Evolutionary conservation across 164 flowering plant species (phyloP).

Genomic region (Litsea cubeba): DNA sequence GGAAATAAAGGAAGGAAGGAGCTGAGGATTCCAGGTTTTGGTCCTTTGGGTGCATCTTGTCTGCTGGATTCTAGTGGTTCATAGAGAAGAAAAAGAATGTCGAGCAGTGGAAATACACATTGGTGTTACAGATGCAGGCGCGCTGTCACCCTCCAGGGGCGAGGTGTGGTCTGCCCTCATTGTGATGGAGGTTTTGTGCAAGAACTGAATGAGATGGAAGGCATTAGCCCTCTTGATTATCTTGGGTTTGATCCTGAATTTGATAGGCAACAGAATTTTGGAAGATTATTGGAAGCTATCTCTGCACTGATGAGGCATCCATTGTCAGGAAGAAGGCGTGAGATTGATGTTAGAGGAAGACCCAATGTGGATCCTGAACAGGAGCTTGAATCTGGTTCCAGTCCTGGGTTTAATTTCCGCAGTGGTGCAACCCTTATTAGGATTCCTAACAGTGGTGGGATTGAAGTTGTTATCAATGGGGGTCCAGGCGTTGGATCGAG

Average conservation of each 20-base stretch:
- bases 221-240: constrained; percentile 34
- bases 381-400: constrained; percentile 27
- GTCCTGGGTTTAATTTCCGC: constrained; percentile 62
- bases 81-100: constrained; percentile 32
- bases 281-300: constrained; percentile 54
- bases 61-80: background rate
- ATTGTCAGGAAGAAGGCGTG: constrained; percentile 32
- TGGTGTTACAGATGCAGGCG: constrained; percentile 72
- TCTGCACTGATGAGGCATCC: constrained; percentile 64
- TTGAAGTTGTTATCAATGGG: constrained; percentile 54
- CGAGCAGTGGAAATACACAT: constrained; percentile 56
- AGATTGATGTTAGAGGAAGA: constrained; percentile 40
- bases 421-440: constrained; percentile 31
- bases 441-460: constrained; percentile 49
- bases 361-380: constrained; percentile 31
- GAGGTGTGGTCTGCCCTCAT: constrained; percentile 41
- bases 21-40: constrained; percentile 1
- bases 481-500: constrained; percentile 51
- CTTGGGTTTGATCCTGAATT: constrained; percentile 34
- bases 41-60: background rate
- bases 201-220: constrained; percentile 50
- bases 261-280: constrained; percentile 38
- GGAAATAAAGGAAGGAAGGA: background rate
- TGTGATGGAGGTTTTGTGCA: constrained; percentile 70
- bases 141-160: constrained; percentile 46